Conservation (phyloP, 352 stramenopile genomes). For the Globisporangium cylindrosporum region DNA sequence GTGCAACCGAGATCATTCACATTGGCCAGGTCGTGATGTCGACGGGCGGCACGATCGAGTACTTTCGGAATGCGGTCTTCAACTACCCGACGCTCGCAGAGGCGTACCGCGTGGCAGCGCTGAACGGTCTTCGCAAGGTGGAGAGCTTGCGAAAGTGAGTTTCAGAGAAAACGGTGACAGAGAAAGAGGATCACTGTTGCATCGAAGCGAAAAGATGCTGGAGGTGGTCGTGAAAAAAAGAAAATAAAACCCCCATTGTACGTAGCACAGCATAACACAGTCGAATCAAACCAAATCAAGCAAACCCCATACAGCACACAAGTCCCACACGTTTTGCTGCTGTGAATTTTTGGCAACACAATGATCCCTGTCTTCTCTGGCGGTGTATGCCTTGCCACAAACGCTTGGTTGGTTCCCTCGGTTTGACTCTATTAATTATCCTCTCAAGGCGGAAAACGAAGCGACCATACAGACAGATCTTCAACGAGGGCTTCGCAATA, state of each 20-base stretch:
- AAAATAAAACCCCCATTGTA: background rate
- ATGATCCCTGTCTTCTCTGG: background rate
- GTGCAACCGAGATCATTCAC: constrained; percentile 89
- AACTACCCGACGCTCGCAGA: constrained; percentile 91
- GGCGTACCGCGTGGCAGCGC: constrained; percentile 76
- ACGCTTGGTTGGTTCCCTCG: background rate
- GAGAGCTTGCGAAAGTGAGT: constrained; percentile 43
- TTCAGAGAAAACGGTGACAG: background rate
- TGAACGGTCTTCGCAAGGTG: constrained; percentile 76
- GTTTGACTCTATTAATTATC: background rate
- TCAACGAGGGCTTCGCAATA: too few species aligned
- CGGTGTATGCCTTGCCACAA: too few species aligned
- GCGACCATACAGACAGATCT: background rate
- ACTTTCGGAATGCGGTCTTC: constrained; percentile 90
- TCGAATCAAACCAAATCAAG: background rate
- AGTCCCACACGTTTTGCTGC: background rate
- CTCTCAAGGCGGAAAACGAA: background rate
- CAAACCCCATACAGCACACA: background rate
- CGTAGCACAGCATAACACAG: background rate
- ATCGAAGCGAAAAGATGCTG: constrained; percentile 9
- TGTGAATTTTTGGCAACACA: background rate
- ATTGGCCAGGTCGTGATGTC: constrained; percentile 88
- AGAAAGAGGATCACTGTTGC: background rate
- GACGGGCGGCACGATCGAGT: constrained; percentile 80
- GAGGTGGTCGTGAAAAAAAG: background rate